Base-by-base conservation (phyloP, 2,329 filamentous ascomycete species). In the Ascocoryne sarcoides region DNA sequence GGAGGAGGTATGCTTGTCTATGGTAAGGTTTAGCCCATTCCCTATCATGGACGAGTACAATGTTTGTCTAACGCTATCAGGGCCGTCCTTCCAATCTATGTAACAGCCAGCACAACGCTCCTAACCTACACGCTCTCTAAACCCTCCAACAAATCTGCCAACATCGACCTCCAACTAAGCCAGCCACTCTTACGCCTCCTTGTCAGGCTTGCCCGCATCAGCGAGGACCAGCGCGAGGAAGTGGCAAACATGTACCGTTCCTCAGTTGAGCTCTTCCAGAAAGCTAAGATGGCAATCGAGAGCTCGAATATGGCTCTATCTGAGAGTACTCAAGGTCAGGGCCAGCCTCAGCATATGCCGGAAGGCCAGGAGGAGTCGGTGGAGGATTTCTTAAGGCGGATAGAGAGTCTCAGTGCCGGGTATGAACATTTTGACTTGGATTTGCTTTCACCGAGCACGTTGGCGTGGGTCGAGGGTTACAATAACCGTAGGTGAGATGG, bases 11-110 rank as follows among this genome's bases (percentile, higher is more conserved):
- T 36, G 44, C 47, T 17, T 52, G 48, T 31, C 35, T 48, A 3
- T 48, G 50, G 47, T 48, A 43, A 37, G 39, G 10, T 10, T 33
- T n/a, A 14, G 19, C 23, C 23, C 5, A 19, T 10, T 36, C 28
- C 21, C 12, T 36, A 18, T 23, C 10, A 32, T 37, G 9, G 7
- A 28, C 4, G n/a, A 33, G 17, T 4, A 26, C 12, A 26, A 26
- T 20, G 10, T 32, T 33, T 18, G 4, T 16, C n/a, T 40, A 19
- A 42, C 31, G 4, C 14, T 23, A 18, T 9, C 36, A 48, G 48
- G 44, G 32, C 43, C 15, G 45, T 44, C 10, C 45, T 50, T 26
- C 47, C 47, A 34, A 48, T 50, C 23, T 52, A 48, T 30, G 43
- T 52, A 17, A 36, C 41, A 14, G 49, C 49, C n/a, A 47, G 45